Base-by-base conservation (phyloP, 257 asterid genomes). In the Fraxinus americana region DNA sequence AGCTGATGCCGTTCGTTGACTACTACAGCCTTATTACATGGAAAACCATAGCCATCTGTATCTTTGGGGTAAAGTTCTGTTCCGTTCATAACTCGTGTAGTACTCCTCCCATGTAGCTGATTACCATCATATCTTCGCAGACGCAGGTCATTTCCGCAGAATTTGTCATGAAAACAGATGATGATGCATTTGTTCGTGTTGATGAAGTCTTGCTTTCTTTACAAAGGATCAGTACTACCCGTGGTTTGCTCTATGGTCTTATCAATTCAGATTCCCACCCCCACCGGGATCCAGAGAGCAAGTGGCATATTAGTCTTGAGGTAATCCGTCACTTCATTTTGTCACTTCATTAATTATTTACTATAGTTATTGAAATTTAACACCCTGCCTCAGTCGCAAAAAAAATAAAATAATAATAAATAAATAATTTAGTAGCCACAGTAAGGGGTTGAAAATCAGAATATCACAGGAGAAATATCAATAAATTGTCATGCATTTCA, bases 81-180 rank as follows among this genome's bases (percentile, higher is more conserved):
- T 84, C 77, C 87, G 73, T 89, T 80, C 81, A 71, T 77, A 48
- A 79, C 71, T 78, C 77, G 59, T 78, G 77, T 41, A 57, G 80
- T 61, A 43, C 78, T 71, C 69, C 71, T 75, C 68, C 75, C 30
- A 27, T 79, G 74, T 72, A 59, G 79, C 89, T 87, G 80, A 87
- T 78, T 88, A 82, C 77, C 83, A 27, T 78, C 75, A 80, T 87
- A 77, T 86, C 80, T 88, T 90, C 86, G 57, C 97, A 96, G 98
- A 96, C 93, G 5, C 88, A 96, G 83, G 92, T 85, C 23, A 91
- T 93, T 82, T 89, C 95, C 0, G 92, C 97, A 2, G 91, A 90
- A 81, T 96, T 74, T 85, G 90, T 93, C 36, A 96, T 96, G 99
- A 96, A 96, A 97, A 96, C 98, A 67, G 99, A 96, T 54, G 99